phyloP scores from a whole-genome alignment of 495 filamentous ascomycete genomes.

The Neurospora tetrasperma region DNA sequence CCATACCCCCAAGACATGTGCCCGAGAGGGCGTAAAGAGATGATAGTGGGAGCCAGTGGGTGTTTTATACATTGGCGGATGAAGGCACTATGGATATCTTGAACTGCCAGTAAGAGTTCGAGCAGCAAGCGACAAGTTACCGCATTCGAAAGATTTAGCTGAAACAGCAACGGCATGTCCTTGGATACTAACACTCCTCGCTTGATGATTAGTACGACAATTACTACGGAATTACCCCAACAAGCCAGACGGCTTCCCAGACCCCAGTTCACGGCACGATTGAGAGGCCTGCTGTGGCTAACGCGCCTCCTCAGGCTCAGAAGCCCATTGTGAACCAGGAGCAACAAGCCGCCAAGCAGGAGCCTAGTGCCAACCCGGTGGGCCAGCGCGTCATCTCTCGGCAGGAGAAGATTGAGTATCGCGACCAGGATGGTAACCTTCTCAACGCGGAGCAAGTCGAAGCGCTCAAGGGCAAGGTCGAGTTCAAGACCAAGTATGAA shows the following conservation, averaged over 20 bases:
- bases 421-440: slow-evolving; percentile 87
- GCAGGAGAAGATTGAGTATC: slow-evolving; percentile 86
- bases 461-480: slow-evolving; percentile 78
- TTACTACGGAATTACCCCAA: slow-evolving; percentile 24
- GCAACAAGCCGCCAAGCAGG: slow-evolving; percentile 9
- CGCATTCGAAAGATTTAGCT: not conserved
- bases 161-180: not conserved
- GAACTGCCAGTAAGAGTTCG: not conserved
- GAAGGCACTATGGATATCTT: not conserved
- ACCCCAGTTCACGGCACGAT: slow-evolving; percentile 9
- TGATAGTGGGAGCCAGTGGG: not conserved
- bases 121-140: not conserved
- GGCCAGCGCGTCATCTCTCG: slow-evolving; percentile 49
- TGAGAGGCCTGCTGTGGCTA: not conserved
- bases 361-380: slow-evolving; percentile 13
- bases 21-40: slow-evolving; percentile 16
- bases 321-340: slow-evolving; percentile 12
- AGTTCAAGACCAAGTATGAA: slow-evolving; percentile 90
- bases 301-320: slow-evolving; percentile 8
- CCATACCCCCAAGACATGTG: slow-evolving; percentile 24
- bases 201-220: slow-evolving; percentile 30
- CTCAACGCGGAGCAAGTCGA: slow-evolving; percentile 75
- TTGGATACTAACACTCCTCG: slow-evolving; percentile 11
- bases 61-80: not conserved
- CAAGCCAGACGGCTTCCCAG: slow-evolving; percentile 22